Evolutionary conservation across 2,329 filamentous ascomycete species (phyloP), one percentile per base, ranked within the genome.

Genomic region (Teratosphaeria zuluensis): DNA sequence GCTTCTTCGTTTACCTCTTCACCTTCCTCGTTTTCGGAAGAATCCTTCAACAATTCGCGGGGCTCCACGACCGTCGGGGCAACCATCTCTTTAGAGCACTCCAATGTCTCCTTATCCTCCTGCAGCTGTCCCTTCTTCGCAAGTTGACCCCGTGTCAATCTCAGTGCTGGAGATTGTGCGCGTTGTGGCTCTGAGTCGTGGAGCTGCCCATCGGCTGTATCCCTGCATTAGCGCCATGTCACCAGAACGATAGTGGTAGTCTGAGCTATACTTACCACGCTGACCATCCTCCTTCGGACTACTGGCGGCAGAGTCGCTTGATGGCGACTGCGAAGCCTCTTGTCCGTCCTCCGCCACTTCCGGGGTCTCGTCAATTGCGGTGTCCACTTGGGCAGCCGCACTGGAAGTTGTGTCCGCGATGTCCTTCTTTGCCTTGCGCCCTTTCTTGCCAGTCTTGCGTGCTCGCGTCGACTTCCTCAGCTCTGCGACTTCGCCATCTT

Each of bases 371-470:
- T 53, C 53, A 9, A 56, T 31, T 19, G 33, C 53, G 46, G 33
- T 30, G 51, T 59, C 59, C 19, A 16, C 51, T 51, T 55, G 16
- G 24, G 57, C 56, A 54, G 56, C 55, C 33, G 57, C 57, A 56
- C 57, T 61, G 33, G 59, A 56, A 30, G 54, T 58, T 19, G 56
- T 12, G 19, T 48, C 42, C 16, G 62, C 56, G 38, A 57, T 57
- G 53, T 62, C 65, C 61, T 46, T 63, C 65, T 61, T 67, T 69
- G 58, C 65, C 61, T 59, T 58, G 21, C 56, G 57, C 24, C 56
- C 56, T 46, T 60, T 62, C 61, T 72, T 76, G 46, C 63, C 66
- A 31, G 63, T 68, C 59, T 69, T 72, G 58, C 70, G 72, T 57
- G 59, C 56, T 62, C 70, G 72, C 61, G 68, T 73, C 32, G 64